These are phyloP conservation scores for Sordaria brevicollis DNA, from an alignment of 495 filamentous ascomycete genomes.

Conservation along the genomic window DNA sequence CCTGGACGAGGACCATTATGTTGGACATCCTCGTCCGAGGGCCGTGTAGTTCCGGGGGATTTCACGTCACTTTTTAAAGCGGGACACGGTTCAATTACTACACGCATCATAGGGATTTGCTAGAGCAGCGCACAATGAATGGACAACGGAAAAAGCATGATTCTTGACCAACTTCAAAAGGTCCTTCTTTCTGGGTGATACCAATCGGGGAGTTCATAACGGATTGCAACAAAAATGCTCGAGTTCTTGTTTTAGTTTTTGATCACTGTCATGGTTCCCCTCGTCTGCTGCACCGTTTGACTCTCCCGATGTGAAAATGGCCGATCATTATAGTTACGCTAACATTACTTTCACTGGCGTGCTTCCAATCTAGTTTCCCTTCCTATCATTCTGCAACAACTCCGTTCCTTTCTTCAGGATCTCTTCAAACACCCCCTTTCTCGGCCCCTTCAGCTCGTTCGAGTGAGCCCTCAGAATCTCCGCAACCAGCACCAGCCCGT, in stretches of 20 bases:
- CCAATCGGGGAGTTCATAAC: conserved; percentile 6
- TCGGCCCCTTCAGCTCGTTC: conserved; percentile 23
- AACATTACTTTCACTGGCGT: not conserved
- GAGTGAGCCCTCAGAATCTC: conserved; percentile 44
- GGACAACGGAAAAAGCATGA: conserved; percentile 28
- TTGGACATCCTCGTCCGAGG: conserved; percentile 8
- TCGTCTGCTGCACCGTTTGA: not conserved
- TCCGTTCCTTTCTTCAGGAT: conserved; percentile 26
- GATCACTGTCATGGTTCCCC: not conserved
- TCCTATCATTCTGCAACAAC: conserved; percentile 19
- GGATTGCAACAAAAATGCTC: conserved; percentile 1
- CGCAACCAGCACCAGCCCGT: conserved; percentile 51
- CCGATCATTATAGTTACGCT: not conserved
- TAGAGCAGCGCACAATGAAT: conserved; percentile 30
- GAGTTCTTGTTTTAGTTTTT: not conserved
- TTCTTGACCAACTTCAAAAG: conserved; percentile 8
- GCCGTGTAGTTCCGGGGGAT: conserved; percentile 21
- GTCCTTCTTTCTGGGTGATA: conserved; percentile 2
- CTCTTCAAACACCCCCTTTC: conserved; percentile 23
- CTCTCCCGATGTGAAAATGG: not conserved
- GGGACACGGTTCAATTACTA: conserved; percentile 17
- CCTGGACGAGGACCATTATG: conserved; percentile 17
- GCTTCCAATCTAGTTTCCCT: not conserved
- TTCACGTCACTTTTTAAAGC: conserved; percentile 7
- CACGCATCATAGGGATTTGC: conserved; percentile 29